Conservation (phyloP, 352 stramenopile species). For the Pythium diclinum region DNA sequence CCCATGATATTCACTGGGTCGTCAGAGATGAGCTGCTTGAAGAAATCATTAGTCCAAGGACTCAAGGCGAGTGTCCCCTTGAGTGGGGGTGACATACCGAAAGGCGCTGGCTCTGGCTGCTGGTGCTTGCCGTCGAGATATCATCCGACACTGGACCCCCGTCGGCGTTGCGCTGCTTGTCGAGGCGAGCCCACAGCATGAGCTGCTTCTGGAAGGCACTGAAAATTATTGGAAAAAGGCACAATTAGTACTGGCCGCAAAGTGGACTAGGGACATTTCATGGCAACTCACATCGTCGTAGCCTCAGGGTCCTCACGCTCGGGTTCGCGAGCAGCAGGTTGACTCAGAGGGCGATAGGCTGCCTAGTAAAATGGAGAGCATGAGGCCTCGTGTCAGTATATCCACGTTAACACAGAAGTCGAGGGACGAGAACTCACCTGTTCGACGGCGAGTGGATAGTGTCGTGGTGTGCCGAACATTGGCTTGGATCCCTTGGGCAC, state of each 20-base stretch:
- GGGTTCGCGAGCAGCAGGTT: conserved; percentile 30
- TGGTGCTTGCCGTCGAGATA: conserved; percentile 55
- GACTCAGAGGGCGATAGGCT: conserved; percentile 37
- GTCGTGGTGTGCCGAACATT: conserved; percentile 56
- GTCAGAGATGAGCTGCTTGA: conserved; percentile 48
- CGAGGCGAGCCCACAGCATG: conserved; percentile 71
- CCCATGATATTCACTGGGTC: conserved; percentile 51
- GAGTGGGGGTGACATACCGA: conserved; percentile 29
- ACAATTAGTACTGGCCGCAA: too few relatives aligned
- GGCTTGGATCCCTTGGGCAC: conserved; percentile 67
- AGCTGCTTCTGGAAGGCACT: conserved; percentile 77
- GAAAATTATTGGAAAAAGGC: not conserved
- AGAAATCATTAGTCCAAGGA: not conserved
- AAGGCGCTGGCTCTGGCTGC: conserved; percentile 45
- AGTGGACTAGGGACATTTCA: not conserved
- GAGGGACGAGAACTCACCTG: conserved; percentile 17
- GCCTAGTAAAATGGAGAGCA: conserved; percentile 6
- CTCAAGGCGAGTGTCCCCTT: not conserved
- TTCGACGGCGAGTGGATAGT: conserved; percentile 37
- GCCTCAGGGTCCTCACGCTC: conserved; percentile 39
- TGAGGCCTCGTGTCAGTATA: too few relatives aligned
- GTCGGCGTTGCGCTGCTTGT: conserved; percentile 49
- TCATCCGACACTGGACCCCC: conserved; percentile 40
- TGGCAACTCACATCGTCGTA: conserved; percentile 45
- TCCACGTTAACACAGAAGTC: too few relatives aligned